phyloP scores from a whole-genome alignment of 148 eudicot species.

The Selenicereus undatus region DNA sequence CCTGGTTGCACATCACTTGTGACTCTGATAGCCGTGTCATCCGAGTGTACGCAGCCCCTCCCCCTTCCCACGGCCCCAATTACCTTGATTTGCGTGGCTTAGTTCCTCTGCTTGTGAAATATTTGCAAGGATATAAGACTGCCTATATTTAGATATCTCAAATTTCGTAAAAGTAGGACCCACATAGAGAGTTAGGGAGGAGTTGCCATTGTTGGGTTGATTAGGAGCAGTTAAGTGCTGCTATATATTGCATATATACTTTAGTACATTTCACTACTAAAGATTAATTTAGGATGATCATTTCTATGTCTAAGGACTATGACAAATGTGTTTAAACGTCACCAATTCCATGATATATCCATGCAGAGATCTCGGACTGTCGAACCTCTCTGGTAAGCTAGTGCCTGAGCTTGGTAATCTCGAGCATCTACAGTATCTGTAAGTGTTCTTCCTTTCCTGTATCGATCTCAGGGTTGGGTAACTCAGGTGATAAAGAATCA shows the following conservation, averaged over 20 bases:
- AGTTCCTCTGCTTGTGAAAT: background rate
- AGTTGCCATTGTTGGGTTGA: too few relatives aligned
- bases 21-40: slow-evolving; percentile 61
- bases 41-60: slow-evolving; percentile 44
- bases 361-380: slow-evolving; percentile 81
- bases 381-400: slow-evolving; percentile 73
- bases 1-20: slow-evolving; percentile 90
- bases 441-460: slow-evolving; percentile 25
- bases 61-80: background rate
- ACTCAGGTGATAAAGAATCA: background rate
- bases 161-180: too few relatives aligned
- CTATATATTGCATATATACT: too few relatives aligned
- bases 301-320: background rate
- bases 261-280: too few relatives aligned
- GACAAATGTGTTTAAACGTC: background rate
- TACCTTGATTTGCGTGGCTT: background rate
- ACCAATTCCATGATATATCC: background rate
- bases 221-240: too few relatives aligned
- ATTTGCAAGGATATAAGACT: too few relatives aligned
- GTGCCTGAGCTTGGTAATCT: slow-evolving; percentile 87
- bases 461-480: background rate
- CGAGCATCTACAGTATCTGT: slow-evolving; percentile 86
- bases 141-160: too few relatives aligned
- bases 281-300: too few relatives aligned
- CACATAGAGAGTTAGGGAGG: too few relatives aligned